Percentiles rank a stretch among this genome's conserved stretches.
Evolutionary conservation across 345 rosid genomes (phyloP).

Genomic region (Brassica cretica): DNA sequence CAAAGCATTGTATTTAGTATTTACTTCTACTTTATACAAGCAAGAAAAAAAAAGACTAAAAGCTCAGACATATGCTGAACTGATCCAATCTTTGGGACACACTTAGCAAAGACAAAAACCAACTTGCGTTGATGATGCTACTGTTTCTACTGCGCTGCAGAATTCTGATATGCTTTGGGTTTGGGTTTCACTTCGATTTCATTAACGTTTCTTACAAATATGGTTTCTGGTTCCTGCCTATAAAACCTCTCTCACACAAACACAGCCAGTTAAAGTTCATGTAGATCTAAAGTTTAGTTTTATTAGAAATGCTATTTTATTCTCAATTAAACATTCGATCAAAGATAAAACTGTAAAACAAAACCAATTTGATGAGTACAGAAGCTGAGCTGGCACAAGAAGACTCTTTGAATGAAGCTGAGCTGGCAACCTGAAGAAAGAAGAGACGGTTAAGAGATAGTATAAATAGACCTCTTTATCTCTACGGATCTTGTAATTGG

Average conservation of each 20-base stretch:
- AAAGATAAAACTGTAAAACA: background rate
- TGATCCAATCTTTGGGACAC: background rate
- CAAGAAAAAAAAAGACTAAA: background rate
- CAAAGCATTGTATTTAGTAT: conserved; percentile 2
- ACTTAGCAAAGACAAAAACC: background rate
- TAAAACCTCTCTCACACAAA: conserved; percentile 25
- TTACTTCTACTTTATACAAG: conserved; percentile 2
- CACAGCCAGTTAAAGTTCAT: conserved; percentile 6
- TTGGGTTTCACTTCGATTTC: conserved; percentile 95
- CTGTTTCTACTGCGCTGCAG: conserved; percentile 51
- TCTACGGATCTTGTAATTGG: no score
- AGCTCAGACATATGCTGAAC: background rate
- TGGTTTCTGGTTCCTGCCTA: conserved; percentile 92
- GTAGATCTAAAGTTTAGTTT: background rate
- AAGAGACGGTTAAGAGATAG: no score
- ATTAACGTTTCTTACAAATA: conserved; percentile 72
- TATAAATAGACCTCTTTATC: no score
- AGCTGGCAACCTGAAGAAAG: no score
- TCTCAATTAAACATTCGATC: background rate
- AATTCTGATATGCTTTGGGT: conserved; percentile 77
- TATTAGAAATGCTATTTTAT: conserved; percentile 1
- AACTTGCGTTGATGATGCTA: conserved; percentile 11
- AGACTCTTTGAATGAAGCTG: no score
- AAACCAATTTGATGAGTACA: background rate
- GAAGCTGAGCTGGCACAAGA: no score